Evolutionary conservation across 2,329 filamentous ascomycete genomes (phyloP).

Genomic region (Cytospora piceae): DNA sequence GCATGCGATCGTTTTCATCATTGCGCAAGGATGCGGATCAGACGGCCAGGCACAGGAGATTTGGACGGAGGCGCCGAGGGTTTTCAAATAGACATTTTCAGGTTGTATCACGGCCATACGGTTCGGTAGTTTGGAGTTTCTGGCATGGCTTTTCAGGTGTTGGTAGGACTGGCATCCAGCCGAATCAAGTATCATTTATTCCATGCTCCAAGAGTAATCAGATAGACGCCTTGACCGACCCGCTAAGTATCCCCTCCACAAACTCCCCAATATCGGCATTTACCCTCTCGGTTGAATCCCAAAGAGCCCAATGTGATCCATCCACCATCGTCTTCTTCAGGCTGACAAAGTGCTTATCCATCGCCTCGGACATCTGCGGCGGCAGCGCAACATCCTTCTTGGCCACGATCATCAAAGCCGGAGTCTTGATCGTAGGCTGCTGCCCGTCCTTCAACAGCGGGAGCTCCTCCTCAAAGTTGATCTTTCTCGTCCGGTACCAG

Average conservation of each 20-base stretch:
- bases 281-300: slow-evolving; percentile 70
- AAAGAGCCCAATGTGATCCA: slow-evolving; percentile 81
- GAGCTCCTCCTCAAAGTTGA: slow-evolving; percentile 78
- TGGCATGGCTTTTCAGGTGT: neutral
- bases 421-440: slow-evolving; percentile 55
- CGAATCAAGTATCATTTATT: neutral
- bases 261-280: slow-evolving; percentile 72
- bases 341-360: slow-evolving; percentile 69
- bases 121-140: neutral
- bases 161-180: neutral
- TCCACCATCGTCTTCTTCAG: slow-evolving; percentile 69
- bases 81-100: neutral
- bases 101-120: neutral
- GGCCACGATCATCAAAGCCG: slow-evolving; percentile 76
- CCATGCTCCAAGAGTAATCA: slow-evolving; percentile 32
- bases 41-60: neutral
- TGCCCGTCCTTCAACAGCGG: slow-evolving; percentile 60
- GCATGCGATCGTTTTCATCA: neutral
- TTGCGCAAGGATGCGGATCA: neutral
- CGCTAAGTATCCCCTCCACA: slow-evolving; percentile 57
- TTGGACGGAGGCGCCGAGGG: neutral
- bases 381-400: slow-evolving; percentile 73
- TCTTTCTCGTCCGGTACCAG: slow-evolving; percentile 79
- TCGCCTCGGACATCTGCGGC: slow-evolving; percentile 69
- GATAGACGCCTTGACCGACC: slow-evolving; percentile 41